Conservation (phyloP, 345 rosid species). For the Euphorbia tirucalli region DNA sequence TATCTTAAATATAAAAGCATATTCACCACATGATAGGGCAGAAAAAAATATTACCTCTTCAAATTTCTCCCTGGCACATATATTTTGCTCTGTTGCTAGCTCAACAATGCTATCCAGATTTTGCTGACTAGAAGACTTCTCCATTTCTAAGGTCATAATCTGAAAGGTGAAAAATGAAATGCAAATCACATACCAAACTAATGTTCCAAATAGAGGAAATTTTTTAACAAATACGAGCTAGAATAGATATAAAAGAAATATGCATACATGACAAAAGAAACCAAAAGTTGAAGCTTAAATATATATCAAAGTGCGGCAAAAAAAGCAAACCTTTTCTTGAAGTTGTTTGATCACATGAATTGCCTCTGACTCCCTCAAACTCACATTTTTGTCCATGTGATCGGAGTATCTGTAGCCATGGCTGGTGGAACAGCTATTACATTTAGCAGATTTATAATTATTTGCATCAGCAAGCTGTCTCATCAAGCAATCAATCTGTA, state of each 20-base stretch:
- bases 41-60: constrained; percentile 55
- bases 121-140: constrained; percentile 64
- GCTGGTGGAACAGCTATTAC: constrained; percentile 22
- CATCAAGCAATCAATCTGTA: constrained; percentile 63
- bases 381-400: constrained; percentile 34
- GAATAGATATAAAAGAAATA: neutral
- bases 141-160: constrained; percentile 68
- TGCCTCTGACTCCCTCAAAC: constrained; percentile 58
- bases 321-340: constrained; percentile 70
- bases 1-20: constrained; percentile 1
- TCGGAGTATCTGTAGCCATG: constrained; percentile 21
- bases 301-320: neutral
- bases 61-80: constrained; percentile 52
- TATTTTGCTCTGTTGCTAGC: constrained; percentile 54
- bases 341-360: constrained; percentile 75
- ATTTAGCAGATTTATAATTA: constrained; percentile 23
- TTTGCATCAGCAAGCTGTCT: constrained; percentile 49
- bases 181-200: constrained; percentile 4
- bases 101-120: constrained; percentile 55
- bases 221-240: neutral
- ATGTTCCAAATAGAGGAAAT: neutral
- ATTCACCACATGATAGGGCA: constrained; percentile 9
- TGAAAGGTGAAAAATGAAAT: constrained; percentile 21
- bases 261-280: neutral
- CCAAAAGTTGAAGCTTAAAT: neutral